These are phyloP conservation scores for Pythium sp. DNA, from an alignment of 352 stramenopile species.

Conservation along the genomic window DNA sequence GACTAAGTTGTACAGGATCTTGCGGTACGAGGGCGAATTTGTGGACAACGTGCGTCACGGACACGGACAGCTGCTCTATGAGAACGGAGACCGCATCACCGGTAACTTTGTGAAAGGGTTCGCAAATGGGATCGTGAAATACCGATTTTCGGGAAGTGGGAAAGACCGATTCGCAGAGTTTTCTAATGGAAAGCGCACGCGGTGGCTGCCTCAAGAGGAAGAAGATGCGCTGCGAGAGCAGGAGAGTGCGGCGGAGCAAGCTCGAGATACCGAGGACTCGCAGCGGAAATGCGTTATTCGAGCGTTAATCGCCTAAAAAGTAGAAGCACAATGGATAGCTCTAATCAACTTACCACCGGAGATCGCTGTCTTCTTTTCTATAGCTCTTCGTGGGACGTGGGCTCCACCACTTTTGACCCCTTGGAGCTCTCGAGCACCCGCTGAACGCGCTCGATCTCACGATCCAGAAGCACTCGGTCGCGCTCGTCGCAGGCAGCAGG, in stretches of 20 bases:
- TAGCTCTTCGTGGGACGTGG: conserved; percentile 13
- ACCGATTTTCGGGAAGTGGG: conserved; percentile 32
- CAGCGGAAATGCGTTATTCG: conserved; percentile 10
- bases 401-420: neutral
- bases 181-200: conserved; percentile 29
- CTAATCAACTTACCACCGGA: neutral
- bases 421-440: neutral
- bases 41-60: conserved; percentile 47
- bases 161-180: conserved; percentile 40
- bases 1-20: conserved; percentile 43
- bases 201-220: conserved; percentile 52
- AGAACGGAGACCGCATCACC: conserved; percentile 51
- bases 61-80: conserved; percentile 40
- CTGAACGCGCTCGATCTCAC: conserved; percentile 14
- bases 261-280: conserved; percentile 11
- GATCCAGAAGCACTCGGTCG: conserved; percentile 18
- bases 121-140: conserved; percentile 38
- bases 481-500: conserved; percentile 44
- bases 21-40: conserved; percentile 56
- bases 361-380: conserved; percentile 4
- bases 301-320: conserved; percentile 13
- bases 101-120: conserved; percentile 50
- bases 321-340: neutral
- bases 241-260: conserved; percentile 9
- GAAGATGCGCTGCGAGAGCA: conserved; percentile 24